Evolutionary conservation across 108 stramenopile species (phyloP), one percentile per base, ranked within the genome.

Genomic region (Phaeodactylum tricornutum): DNA sequence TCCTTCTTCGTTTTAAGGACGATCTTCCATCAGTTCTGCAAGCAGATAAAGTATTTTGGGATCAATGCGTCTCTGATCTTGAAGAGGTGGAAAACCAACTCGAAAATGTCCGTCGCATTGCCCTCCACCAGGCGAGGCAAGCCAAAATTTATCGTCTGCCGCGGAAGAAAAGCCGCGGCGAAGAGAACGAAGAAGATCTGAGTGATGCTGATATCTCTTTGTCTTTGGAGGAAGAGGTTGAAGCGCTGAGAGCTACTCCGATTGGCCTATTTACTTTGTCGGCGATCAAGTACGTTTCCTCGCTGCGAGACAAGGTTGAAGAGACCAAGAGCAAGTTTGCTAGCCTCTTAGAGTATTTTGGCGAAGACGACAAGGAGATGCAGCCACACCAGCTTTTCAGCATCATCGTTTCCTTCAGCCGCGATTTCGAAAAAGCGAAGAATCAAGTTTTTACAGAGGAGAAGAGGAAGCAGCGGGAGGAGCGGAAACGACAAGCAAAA

Each of bases 351-450:
- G 79, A 90, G 35, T 90, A 90, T 46, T 82, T 90, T 52, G 93
- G 93, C 2, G 79, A 86, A 50, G 77, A 71, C 14, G 60, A 66
- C 25, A 60, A 69, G 1, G 69, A 69, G 21, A 72, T 73, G 69
- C 79, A 82, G 20, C 81, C 81, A 6, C 84, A 90, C 34, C 81
- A 95, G 36, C 48, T 95, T 29, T 95, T 95, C 34, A 67, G 69
- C 30, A 89, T 81, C 22, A 74, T 95, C 29, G 64, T 31, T 14
- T 61, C 50, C 2, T 95, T 95, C 58, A 68, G 65, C 27, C 64
- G 72, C n/a, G 77, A 84, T 37, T 92, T 87, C 48, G 61, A 83
- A 23, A 72, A 67, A 53, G 84, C 84, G 2, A 64, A 74, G n/a
- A 81, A 82, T 19, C 75, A 79, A 35, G 86, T 87, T 1, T 52